Evolutionary conservation across 2,329 filamentous ascomycete genomes (phyloP).

Genomic region (Falciphora oryzae): DNA sequence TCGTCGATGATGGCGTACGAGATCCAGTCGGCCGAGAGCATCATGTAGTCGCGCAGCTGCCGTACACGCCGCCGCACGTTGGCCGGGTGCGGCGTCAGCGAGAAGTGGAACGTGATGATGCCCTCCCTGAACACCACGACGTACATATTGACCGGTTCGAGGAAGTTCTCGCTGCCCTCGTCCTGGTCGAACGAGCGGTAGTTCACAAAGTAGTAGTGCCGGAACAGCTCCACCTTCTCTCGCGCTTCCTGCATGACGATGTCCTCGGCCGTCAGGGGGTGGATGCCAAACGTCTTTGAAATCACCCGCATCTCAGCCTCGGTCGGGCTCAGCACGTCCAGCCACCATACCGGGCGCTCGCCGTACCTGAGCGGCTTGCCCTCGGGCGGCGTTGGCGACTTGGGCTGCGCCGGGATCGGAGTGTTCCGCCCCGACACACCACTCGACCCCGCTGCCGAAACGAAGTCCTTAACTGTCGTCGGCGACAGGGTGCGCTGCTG

Average conservation of each 20-base stretch:
- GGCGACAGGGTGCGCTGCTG: slow-evolving; percentile 3
- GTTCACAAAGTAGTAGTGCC: slow-evolving; percentile 97
- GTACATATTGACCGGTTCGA: slow-evolving; percentile 96
- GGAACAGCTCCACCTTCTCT: slow-evolving; percentile 96
- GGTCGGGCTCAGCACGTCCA: slow-evolving; percentile 85
- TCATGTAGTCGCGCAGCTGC: slow-evolving; percentile 88
- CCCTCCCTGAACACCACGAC: slow-evolving; percentile 95
- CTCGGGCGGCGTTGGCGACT: slow-evolving; percentile 17
- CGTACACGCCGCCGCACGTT: slow-evolving; percentile 92
- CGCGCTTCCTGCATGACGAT: slow-evolving; percentile 96
- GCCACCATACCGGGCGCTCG: slow-evolving; percentile 91
- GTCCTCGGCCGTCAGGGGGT: slow-evolving; percentile 91
- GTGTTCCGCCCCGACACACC: slow-evolving; percentile 2
- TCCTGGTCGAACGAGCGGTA: slow-evolving; percentile 98
- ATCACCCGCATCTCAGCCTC: slow-evolving; percentile 94
- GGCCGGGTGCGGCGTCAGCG: slow-evolving; percentile 89
- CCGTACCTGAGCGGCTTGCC: slow-evolving; percentile 50
- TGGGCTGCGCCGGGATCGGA: slow-evolving; percentile 21
- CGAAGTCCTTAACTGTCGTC: neutral
- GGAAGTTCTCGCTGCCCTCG: slow-evolving; percentile 76
- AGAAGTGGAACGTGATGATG: slow-evolving; percentile 94
- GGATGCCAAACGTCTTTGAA: slow-evolving; percentile 88
- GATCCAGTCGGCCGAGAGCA: slow-evolving; percentile 94
- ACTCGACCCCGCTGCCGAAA: neutral
- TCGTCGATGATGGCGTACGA: slow-evolving; percentile 98